Conservation (phyloP, 257 asterid genomes). For the Rhazya stricta region DNA sequence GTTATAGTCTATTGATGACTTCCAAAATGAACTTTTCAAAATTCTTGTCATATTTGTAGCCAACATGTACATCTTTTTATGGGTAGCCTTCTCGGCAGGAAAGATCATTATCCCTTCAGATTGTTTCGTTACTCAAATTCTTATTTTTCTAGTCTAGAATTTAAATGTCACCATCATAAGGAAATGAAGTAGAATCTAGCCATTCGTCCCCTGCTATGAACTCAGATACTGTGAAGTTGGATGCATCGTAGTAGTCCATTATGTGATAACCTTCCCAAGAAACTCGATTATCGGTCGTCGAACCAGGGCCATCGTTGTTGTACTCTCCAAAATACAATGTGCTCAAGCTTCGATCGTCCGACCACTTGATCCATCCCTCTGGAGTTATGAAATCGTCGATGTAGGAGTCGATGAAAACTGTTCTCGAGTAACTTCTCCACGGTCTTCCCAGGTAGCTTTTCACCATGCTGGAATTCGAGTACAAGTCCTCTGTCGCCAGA, state of each 20-base stretch:
- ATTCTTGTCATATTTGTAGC: too few relatives aligned
- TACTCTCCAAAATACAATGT: conserved; percentile 84
- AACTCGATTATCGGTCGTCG: conserved; percentile 50
- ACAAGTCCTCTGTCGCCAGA: conserved; percentile 50
- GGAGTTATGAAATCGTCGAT: conserved; percentile 49
- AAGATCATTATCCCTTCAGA: background rate
- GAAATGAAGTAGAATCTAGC: conserved; percentile 79
- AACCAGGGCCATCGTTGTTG: conserved; percentile 62
- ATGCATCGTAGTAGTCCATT: conserved; percentile 63
- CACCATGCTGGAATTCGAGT: conserved; percentile 29
- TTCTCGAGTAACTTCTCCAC: conserved; percentile 61
- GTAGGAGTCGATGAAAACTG: conserved; percentile 62
- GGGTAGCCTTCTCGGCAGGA: background rate
- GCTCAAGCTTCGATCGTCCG: conserved; percentile 45
- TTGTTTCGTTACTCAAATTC: background rate
- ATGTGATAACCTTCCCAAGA: conserved; percentile 60
- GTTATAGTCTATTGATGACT: too few relatives aligned
- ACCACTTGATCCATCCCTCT: conserved; percentile 69
- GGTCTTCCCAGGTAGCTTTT: conserved; percentile 78
- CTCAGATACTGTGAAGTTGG: conserved; percentile 53
- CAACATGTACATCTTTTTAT: background rate
- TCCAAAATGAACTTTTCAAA: too few relatives aligned
- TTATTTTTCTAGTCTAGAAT: background rate
- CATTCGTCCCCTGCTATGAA: conserved; percentile 71
- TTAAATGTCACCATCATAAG: conserved; percentile 70